Evolutionary conservation across 352 stramenopile species (phyloP), one percentile per base, ranked within the genome.

Genomic region (Globisporangium uncinulatum): DNA sequence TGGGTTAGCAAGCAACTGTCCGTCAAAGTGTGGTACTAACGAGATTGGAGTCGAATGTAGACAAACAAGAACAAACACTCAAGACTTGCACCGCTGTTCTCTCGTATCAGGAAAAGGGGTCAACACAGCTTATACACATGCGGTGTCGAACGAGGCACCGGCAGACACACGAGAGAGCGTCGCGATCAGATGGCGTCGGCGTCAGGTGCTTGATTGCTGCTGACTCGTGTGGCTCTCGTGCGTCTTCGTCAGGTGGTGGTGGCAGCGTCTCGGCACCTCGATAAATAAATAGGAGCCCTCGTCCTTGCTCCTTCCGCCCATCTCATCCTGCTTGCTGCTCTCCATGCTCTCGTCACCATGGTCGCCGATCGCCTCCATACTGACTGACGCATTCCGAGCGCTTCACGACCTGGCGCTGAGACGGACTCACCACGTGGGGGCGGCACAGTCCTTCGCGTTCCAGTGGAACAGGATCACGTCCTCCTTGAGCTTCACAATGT

Each of bases 381-480:
- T 17, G 39, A 44, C 39, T 44, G 13, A 17, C 39, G 39, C 39
- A 44, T 44, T 44, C 39, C 15, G 8, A 44, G n/a, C 39, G 39
- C 39, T 20, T 39, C 34, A 39, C 34, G 34, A 39, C 34, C 34
- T 2, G 8, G 1, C 10, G 34, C 34, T 13, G 34, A 8, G 34
- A 39, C 19, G 6, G 15, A 13, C 19, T 63, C 65, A 79, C 70
- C 70, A 79, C 6, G 61, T 65, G 10, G 68, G 65, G 4, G 77
- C 74, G 14, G 67, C 62, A 44, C 73, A 69, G 51, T 89, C 81
- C 59, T 90, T 89, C 8, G 75, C 80, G 51, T 91, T 88, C 83
- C 83, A 93, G 63, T 91, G 76, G 64, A 88, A 93, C 31, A 93
- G 71, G 42, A 93, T 89, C 29, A 91, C 83, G 41, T 93, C 82